Base-by-base conservation (phyloP, 176 grass and related monocot genomes). In the Alopecurus myosuroides region DNA sequence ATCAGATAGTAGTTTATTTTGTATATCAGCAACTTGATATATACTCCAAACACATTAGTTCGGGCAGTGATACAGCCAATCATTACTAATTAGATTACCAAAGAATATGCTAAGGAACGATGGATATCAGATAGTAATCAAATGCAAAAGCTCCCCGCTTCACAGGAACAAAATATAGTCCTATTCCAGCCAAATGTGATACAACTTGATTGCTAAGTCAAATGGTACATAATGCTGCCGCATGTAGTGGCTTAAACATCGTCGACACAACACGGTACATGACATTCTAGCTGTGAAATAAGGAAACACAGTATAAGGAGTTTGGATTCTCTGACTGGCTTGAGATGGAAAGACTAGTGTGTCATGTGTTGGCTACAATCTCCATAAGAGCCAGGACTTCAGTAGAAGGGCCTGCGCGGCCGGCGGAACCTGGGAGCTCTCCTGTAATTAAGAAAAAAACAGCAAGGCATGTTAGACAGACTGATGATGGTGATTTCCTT, bases 351-450 rank as follows among this genome's bases (percentile, higher is more conserved):
- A 25, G n/a, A 51, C 30, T 62, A 56, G 49, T 64, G 49, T 64
- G 65, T 36, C 84, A 48, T 71, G 63, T 26, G 46, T 61, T 29
- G 33, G 40, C 5, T 31, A 34, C 56, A 13, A 50, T 35, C 76
- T 76, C 48, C 61, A 33, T 23, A 0, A 39, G 49, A 19, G 19
- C 45, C n/a, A 1, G 17, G 49, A 22, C 78, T 77, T 93, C 84
- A 93, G 37, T 88, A 88, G 76, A 82, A 89, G 0, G 90, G 88
- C 75, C 88, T 90, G 26, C 87, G 85, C 1, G 90, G 90, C 11
- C 90, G 84, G 33, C 93, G 88, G 80, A 90, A 85, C 74, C 93
- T 90, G 17, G 93, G 93, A 61, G 88, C 85, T 80, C 89, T 90
- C 65, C 88, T 92, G 84, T 28, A 79, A 79, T 60, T 33, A 61